A percentile compares a stretch with the other conserved stretches of the same genome.
Evolutionary conservation across 768 basidiomycete genomes (phyloP).

Genomic region (Amanita fuliginea): DNA sequence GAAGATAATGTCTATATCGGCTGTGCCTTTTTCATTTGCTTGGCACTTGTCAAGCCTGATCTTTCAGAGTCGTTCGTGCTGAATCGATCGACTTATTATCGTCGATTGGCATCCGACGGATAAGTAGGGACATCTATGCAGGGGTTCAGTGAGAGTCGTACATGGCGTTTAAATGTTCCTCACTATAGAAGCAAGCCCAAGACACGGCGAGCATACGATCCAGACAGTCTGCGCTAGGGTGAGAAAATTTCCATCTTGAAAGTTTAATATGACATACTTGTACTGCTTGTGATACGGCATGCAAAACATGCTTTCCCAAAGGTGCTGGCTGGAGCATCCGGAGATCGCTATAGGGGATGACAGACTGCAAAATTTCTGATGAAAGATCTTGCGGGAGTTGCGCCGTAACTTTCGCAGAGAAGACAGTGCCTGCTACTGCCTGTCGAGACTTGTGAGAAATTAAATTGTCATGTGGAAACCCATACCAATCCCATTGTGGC

Average conservation of each 20-base stretch:
- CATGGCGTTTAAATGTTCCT: conserved; percentile 7
- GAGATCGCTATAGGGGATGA: conserved; percentile 45
- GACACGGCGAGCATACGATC: conserved; percentile 60
- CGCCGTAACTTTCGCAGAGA: conserved; percentile 39
- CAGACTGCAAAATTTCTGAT: conserved; percentile 28
- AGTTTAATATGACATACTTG: conserved; percentile 29
- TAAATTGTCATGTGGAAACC: not conserved
- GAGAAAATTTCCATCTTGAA: conserved; percentile 1
- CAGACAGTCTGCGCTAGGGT: conserved; percentile 45
- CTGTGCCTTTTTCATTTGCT: too few species aligned
- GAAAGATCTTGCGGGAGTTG: conserved; percentile 38
- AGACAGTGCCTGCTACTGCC: conserved; percentile 71
- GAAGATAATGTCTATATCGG: too few species aligned
- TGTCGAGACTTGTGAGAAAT: conserved; percentile 18
- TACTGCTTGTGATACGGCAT: conserved; percentile 49
- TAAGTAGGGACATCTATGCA: conserved; percentile 27
- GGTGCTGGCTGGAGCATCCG: conserved; percentile 32
- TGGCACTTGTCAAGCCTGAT: not conserved
- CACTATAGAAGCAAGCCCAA: conserved; percentile 57
- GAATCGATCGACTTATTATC: not conserved
- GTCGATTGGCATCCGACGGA: conserved; percentile 23
- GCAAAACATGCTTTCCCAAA: conserved; percentile 35
- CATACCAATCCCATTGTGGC: conserved; percentile 73
- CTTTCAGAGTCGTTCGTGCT: not conserved
- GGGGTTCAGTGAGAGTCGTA: conserved; percentile 1